phyloP scores from a whole-genome alignment of 1,284 basidiomycete species.

The Rhizoctonia solani region DNA sequence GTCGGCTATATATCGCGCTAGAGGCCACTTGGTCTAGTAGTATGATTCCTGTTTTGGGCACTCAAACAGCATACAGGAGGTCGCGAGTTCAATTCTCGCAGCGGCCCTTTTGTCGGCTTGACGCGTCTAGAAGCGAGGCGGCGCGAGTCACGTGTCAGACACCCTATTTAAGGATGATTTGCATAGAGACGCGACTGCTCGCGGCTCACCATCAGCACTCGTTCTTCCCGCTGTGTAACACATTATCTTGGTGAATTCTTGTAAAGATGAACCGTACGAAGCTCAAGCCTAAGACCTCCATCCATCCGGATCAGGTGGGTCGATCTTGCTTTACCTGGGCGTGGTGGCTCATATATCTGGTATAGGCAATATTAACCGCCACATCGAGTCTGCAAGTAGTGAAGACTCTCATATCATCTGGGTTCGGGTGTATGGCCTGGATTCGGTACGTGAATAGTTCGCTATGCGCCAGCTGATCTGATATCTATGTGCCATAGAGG shows the following conservation, averaged over 20 bases:
- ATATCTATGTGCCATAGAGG: conserved; percentile 36
- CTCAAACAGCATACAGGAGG: no score
- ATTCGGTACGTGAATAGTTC: conserved; percentile 38
- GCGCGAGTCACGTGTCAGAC: conserved; percentile 22
- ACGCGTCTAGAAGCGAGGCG: no score
- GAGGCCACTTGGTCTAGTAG: no score
- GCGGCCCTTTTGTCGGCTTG: no score
- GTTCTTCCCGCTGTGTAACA: conserved; percentile 1
- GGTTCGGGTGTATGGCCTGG: conserved; percentile 42
- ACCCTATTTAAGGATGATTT: conserved; percentile 7
- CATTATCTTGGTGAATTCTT: conserved; percentile 11
- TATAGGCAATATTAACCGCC: conserved; percentile 35
- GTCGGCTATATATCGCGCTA: no score
- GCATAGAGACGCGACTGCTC: no score
- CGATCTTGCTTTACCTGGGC: not conserved
- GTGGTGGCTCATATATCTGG: not conserved
- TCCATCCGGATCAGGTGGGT: conserved; percentile 18
- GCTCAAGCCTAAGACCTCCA: not conserved
- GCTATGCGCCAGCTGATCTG: not conserved
- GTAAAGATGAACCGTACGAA: not conserved
- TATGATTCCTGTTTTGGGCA: no score
- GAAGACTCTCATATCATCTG: conserved; percentile 38
- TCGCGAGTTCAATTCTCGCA: no score
- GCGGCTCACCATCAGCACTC: conserved; percentile 3
- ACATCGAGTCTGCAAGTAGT: conserved; percentile 25